Evolutionary conservation across 176 grass and related monocot genomes (phyloP).

Genomic region (Puya raimondii): DNA sequence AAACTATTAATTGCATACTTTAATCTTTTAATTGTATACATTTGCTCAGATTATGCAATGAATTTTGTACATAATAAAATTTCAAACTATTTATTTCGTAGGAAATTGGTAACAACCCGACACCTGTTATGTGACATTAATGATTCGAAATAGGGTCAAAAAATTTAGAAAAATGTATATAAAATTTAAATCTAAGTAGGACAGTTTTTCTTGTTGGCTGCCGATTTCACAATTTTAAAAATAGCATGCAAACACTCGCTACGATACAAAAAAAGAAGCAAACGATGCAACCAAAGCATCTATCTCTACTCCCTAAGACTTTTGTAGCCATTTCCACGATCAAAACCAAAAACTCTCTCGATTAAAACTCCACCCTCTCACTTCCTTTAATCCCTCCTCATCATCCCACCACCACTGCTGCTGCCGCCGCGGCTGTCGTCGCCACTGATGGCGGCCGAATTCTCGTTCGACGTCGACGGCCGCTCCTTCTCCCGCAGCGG

Average conservation of each 20-base stretch:
- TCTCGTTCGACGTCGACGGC: constrained; percentile 42
- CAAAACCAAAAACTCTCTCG: neutral
- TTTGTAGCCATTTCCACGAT: neutral
- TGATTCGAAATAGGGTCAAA: no score
- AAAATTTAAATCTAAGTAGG: no score
- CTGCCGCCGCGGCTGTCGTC: neutral
- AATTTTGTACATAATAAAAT: no score
- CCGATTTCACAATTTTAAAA: neutral
- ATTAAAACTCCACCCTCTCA: neutral
- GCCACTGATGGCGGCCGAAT: constrained; percentile 13
- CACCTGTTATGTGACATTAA: no score
- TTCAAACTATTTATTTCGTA: no score
- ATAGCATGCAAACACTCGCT: neutral
- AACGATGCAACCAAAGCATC: constrained; percentile 4
- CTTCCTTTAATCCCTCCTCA: neutral
- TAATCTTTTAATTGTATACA: no score
- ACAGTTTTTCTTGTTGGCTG: no score
- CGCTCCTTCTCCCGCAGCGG: neutral
- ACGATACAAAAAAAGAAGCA: neutral
- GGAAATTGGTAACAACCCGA: no score
- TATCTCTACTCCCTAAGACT: neutral
- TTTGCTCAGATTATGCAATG: no score
- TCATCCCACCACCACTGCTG: neutral
- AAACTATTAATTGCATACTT: no score
- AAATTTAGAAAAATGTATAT: no score